These are phyloP conservation scores for Stagonosporopsis chrysanthemi DNA, from an alignment of 2,329 filamentous ascomycete genomes.

Conservation along the genomic window DNA sequence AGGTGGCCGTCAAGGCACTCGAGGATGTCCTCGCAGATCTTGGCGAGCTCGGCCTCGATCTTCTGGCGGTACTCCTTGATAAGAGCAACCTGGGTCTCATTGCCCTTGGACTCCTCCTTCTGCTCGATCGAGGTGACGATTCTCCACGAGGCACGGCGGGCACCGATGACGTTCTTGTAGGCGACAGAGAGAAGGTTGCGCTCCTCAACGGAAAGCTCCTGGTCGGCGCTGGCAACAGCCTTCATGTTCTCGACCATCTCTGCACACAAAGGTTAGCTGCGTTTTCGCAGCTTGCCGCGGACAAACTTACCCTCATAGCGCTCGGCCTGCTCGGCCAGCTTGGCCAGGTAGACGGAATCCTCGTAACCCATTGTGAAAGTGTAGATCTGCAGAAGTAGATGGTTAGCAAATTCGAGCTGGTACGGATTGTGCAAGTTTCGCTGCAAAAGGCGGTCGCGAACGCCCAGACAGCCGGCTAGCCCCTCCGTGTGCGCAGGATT, in stretches of 20 bases:
- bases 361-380: conserved; percentile 90
- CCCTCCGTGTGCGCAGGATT: conserved; percentile 29
- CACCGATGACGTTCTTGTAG: conserved; percentile 99
- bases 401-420: conserved; percentile 35
- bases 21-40: conserved; percentile 97
- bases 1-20: conserved; percentile 93
- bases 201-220: conserved; percentile 80
- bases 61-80: conserved; percentile 99
- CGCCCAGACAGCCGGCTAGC: conserved; percentile 24
- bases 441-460: conserved; percentile 19
- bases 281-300: conserved; percentile 5
- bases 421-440: conserved; percentile 23
- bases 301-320: conserved; percentile 86
- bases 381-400: conserved; percentile 31
- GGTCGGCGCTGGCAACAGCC: conserved; percentile 84
- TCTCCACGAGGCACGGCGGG: conserved; percentile 96
- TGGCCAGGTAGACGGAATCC: conserved; percentile 99
- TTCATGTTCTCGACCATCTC: conserved; percentile 99
- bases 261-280: conserved; percentile 53
- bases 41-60: conserved; percentile 95
- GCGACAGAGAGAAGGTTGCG: conserved; percentile 96
- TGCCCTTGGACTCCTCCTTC: conserved; percentile 99
- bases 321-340: conserved; percentile 99
- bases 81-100: conserved; percentile 83
- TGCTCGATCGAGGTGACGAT: conserved; percentile 99